These are phyloP conservation scores for Aspergillus udagawae DNA, from an alignment of 2,329 filamentous ascomycete genomes.

Conservation along the genomic window DNA sequence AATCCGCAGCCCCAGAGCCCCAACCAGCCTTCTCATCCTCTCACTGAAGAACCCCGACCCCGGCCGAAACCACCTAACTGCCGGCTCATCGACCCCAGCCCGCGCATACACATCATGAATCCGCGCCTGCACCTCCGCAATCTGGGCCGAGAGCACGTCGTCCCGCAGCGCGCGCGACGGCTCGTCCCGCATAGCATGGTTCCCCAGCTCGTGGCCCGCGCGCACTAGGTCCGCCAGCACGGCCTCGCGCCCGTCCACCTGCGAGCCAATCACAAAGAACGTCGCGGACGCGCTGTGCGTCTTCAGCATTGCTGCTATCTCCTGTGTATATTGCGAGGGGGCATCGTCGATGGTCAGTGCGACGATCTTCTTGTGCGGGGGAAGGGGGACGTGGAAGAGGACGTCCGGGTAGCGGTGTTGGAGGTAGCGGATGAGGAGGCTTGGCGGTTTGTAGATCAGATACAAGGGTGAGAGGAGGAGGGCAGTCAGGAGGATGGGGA, in stretches of 20 bases:
- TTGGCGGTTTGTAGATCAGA: slow-evolving; percentile 75
- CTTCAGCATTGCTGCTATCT: slow-evolving; percentile 66
- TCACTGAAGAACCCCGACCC: slow-evolving; percentile 79
- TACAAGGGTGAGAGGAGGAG: slow-evolving; percentile 51
- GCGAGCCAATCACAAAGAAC: slow-evolving; percentile 82
- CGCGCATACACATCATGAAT: slow-evolving; percentile 55
- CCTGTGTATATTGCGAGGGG: slow-evolving; percentile 66
- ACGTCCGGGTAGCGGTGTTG: slow-evolving; percentile 71
- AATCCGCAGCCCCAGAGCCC: slow-evolving; percentile 62
- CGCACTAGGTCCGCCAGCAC: slow-evolving; percentile 57
- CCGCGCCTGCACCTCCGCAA: slow-evolving; percentile 59
- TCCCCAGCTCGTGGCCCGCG: slow-evolving; percentile 69
- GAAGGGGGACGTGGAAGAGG: slow-evolving; percentile 61
- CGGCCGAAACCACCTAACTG: slow-evolving; percentile 70
- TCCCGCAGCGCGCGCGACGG: slow-evolving; percentile 61
- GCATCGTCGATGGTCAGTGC: slow-evolving; percentile 86
- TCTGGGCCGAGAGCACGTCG: slow-evolving; percentile 58
- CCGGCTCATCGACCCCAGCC: slow-evolving; percentile 34
- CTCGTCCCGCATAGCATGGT: slow-evolving; percentile 88
- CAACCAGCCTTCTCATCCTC: slow-evolving; percentile 61
- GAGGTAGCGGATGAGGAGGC: slow-evolving; percentile 66
- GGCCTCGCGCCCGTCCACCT: slow-evolving; percentile 58
- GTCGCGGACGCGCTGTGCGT: slow-evolving; percentile 68
- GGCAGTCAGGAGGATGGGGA: slow-evolving; percentile 30
- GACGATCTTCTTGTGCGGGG: slow-evolving; percentile 59